Evolutionary conservation across 2,329 filamentous ascomycete genomes (phyloP).

Genomic region (Cladorrhinum sp.): DNA sequence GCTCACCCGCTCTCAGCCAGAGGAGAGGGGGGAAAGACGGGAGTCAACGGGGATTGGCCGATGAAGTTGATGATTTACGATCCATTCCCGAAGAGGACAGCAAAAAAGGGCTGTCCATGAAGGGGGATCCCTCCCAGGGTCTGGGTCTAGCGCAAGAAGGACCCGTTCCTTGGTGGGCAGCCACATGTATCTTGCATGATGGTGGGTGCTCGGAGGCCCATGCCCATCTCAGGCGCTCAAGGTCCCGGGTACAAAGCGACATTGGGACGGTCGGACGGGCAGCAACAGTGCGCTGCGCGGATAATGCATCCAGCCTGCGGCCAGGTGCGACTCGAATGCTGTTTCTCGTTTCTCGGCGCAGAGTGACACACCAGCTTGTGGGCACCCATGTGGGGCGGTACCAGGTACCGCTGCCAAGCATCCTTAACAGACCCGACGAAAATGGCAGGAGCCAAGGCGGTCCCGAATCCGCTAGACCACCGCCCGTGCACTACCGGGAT

Average conservation of each 20-base stretch:
- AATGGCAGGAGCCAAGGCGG: slow-evolving; percentile 19
- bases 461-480: slow-evolving; percentile 3
- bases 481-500: neutral
- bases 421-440: slow-evolving; percentile 16
- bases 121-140: slow-evolving; percentile 1
- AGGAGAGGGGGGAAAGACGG: slow-evolving; percentile 1
- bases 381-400: neutral
- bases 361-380: slow-evolving; percentile 3
- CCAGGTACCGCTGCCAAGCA: slow-evolving; percentile 1
- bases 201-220: neutral
- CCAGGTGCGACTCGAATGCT: slow-evolving; percentile 5
- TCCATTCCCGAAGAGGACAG: neutral
- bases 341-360: slow-evolving; percentile 9
- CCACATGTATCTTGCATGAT: slow-evolving; percentile 19
- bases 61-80: slow-evolving; percentile 7
- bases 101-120: slow-evolving; percentile 3
- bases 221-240: neutral
- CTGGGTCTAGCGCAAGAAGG: slow-evolving; percentile 11
- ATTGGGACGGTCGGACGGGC: neutral
- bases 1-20: neutral
- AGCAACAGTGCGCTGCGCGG: slow-evolving; percentile 9
- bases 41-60: slow-evolving; percentile 13
- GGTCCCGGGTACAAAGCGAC: slow-evolving; percentile 14
- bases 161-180: slow-evolving; percentile 11
- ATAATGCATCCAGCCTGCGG: slow-evolving; percentile 5